These are phyloP conservation scores for Penicillium coffeae DNA, from an alignment of 495 filamentous ascomycete genomes.

Conservation along the genomic window DNA sequence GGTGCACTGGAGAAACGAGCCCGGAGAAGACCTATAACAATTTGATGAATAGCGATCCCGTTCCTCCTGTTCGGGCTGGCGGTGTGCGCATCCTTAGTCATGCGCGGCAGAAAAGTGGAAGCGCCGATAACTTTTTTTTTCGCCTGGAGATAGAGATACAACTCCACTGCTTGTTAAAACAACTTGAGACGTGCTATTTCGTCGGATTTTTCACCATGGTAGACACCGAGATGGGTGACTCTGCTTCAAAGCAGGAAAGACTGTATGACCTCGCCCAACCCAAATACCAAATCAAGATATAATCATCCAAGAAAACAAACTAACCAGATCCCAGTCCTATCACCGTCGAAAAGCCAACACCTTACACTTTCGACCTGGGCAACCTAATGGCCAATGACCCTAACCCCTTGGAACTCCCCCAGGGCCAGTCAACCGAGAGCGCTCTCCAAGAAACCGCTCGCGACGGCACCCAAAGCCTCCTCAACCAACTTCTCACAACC, in stretches of 20 bases:
- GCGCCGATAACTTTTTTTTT: slow-evolving; percentile 27
- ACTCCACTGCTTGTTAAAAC: slow-evolving; percentile 21
- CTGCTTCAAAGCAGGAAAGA: slow-evolving; percentile 36
- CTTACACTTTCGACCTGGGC: slow-evolving; percentile 89
- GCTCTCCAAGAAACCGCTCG: slow-evolving; percentile 67
- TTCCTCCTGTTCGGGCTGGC: slow-evolving; percentile 21
- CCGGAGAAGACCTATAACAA: slow-evolving; percentile 24
- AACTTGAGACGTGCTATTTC: background rate
- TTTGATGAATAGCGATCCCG: slow-evolving; percentile 32
- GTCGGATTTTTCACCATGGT: slow-evolving; percentile 20
- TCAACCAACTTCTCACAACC: slow-evolving; percentile 84
- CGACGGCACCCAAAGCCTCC: slow-evolving; percentile 79
- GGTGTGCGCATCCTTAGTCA: slow-evolving; percentile 20
- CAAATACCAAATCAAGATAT: background rate
- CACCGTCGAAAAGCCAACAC: slow-evolving; percentile 74
- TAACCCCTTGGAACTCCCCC: slow-evolving; percentile 62
- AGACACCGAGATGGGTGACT: slow-evolving; percentile 28
- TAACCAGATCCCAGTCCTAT: slow-evolving; percentile 43
- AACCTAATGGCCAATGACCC: slow-evolving; percentile 77
- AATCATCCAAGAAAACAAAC: slow-evolving; percentile 4
- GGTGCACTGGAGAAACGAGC: slow-evolving; percentile 14
- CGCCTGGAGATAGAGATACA: slow-evolving; percentile 20
- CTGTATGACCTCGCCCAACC: slow-evolving; percentile 29
- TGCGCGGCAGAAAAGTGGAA: slow-evolving; percentile 23
- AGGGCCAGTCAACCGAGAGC: slow-evolving; percentile 34